Percentiles rank a stretch among this genome's conserved stretches.
Evolutionary conservation across 2,329 filamentous ascomycete genomes (phyloP).

Genomic region (Lasiodiplodia theobromae): DNA sequence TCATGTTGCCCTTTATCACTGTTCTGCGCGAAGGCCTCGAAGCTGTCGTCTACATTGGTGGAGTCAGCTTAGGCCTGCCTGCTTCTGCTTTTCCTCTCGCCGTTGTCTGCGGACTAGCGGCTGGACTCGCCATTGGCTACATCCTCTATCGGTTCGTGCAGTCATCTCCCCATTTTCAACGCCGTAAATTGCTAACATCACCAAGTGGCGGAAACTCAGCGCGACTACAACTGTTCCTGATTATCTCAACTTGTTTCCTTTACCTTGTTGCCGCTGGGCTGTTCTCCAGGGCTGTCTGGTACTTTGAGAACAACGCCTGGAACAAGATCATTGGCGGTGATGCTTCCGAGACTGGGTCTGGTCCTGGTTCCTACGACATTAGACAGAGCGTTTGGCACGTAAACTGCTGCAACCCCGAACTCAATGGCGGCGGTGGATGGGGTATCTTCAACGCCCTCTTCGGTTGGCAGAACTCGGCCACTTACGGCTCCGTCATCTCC

Average conservation of each 20-base stretch:
- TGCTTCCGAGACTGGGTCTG: conserved; percentile 68
- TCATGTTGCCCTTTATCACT: conserved; percentile 84
- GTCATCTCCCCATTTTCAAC: no score
- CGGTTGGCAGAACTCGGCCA: conserved; percentile 88
- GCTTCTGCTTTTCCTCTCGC: conserved; percentile 80
- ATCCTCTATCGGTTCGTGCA: conserved; percentile 71
- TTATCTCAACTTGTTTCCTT: conserved; percentile 79
- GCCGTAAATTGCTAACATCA: neutral
- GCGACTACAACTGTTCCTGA: conserved; percentile 78
- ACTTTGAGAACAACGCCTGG: conserved; percentile 75
- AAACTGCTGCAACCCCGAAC: conserved; percentile 77
- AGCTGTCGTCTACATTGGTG: conserved; percentile 84
- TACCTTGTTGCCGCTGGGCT: conserved; percentile 86
- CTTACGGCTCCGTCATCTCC: conserved; percentile 83
- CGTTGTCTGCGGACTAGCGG: conserved; percentile 73
- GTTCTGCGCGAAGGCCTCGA: conserved; percentile 85
- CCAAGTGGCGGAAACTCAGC: conserved; percentile 65
- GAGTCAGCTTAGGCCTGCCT: conserved; percentile 78
- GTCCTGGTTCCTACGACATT: conserved; percentile 79
- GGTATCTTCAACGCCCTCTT: conserved; percentile 86
- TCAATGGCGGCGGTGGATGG: conserved; percentile 80
- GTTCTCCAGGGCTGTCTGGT: conserved; percentile 79
- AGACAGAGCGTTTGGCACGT: conserved; percentile 55
- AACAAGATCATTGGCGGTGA: conserved; percentile 69
- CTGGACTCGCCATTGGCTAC: conserved; percentile 72